Conservation (phyloP, 768 basidiomycete species). For the Pholiota molesta region DNA sequence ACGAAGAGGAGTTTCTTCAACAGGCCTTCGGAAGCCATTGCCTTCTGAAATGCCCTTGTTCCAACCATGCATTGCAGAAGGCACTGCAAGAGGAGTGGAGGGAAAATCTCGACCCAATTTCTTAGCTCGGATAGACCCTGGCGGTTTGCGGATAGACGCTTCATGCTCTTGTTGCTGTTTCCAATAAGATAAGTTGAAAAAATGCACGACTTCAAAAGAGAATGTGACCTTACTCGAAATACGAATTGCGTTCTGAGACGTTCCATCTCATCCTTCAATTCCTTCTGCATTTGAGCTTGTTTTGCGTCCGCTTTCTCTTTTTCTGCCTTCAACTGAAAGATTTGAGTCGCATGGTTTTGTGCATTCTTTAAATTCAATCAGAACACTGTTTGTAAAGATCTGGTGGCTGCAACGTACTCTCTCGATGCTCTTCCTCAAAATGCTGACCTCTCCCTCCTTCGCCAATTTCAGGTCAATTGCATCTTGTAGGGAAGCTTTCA, state of each 20-base stretch:
- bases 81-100: conserved; percentile 41
- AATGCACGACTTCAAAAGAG: not conserved
- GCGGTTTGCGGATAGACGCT: conserved; percentile 51
- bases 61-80: conserved; percentile 43
- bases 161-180: conserved; percentile 71
- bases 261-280: conserved; percentile 70
- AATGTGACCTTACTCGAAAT: conserved; percentile 57
- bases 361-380: conserved; percentile 42
- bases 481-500: conserved; percentile 46
- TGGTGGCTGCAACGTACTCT: conserved; percentile 45
- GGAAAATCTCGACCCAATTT: conserved; percentile 36
- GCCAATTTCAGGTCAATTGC: conserved; percentile 53
- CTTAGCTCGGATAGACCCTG: conserved; percentile 48
- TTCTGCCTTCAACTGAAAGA: conserved; percentile 57
- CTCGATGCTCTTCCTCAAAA: conserved; percentile 66
- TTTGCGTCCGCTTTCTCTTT: conserved; percentile 65
- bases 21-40: conserved; percentile 27
- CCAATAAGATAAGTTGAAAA: conserved; percentile 9
- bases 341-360: conserved; percentile 59
- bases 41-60: conserved; percentile 25
- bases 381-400: not conserved
- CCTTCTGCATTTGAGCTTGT: conserved; percentile 57
- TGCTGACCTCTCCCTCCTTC: conserved; percentile 74
- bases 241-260: conserved; percentile 66
- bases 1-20: conserved; percentile 40